A percentile compares a stretch with the other conserved stretches of the same genome.
phyloP scores from a whole-genome alignment of 495 filamentous ascomycete species.

The Podospora bellae-mahoneyi region DNA sequence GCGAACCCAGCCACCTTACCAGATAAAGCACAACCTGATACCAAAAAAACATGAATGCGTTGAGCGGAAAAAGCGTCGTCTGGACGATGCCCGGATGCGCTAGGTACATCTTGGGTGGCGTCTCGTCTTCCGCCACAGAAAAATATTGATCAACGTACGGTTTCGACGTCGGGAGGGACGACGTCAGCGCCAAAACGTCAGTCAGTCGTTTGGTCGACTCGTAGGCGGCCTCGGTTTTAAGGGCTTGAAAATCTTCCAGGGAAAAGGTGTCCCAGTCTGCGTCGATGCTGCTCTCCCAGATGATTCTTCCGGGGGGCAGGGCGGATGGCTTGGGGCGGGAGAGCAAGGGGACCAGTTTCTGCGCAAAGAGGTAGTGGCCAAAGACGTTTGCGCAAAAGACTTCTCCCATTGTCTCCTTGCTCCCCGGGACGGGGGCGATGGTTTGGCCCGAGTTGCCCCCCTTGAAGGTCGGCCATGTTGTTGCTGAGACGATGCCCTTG shows the following conservation, averaged over 20 bases:
- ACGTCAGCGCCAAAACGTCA: conserved; percentile 76
- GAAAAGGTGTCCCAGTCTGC: conserved; percentile 54
- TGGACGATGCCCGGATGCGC: conserved; percentile 84
- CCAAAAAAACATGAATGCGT: conserved; percentile 58
- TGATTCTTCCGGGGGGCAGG: conserved; percentile 54
- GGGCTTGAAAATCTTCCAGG: conserved; percentile 70
- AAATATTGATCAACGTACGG: conserved; percentile 50
- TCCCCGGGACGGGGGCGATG: conserved; percentile 36
- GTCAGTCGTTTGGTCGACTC: conserved; percentile 82
- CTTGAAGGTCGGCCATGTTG: conserved; percentile 81
- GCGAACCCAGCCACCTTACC: conserved; percentile 75
- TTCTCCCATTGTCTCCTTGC: conserved; percentile 51
- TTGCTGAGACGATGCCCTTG: conserved; percentile 61
- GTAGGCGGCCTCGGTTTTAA: conserved; percentile 62
- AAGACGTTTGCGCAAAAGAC: conserved; percentile 92
- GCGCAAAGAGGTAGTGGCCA: conserved; percentile 87
- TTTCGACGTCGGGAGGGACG: conserved; percentile 59
- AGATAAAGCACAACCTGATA: conserved; percentile 60
- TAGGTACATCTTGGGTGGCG: conserved; percentile 62
- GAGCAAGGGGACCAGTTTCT: conserved; percentile 72
- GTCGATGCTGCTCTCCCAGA: conserved; percentile 85
- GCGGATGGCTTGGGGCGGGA: conserved; percentile 39
- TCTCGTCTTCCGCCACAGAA: conserved; percentile 7
- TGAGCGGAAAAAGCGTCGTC: conserved; percentile 73
- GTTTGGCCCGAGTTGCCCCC: conserved; percentile 56